Base-by-base conservation (phyloP, 1,284 basidiomycete species). In the Naganishia liquefaciens region DNA sequence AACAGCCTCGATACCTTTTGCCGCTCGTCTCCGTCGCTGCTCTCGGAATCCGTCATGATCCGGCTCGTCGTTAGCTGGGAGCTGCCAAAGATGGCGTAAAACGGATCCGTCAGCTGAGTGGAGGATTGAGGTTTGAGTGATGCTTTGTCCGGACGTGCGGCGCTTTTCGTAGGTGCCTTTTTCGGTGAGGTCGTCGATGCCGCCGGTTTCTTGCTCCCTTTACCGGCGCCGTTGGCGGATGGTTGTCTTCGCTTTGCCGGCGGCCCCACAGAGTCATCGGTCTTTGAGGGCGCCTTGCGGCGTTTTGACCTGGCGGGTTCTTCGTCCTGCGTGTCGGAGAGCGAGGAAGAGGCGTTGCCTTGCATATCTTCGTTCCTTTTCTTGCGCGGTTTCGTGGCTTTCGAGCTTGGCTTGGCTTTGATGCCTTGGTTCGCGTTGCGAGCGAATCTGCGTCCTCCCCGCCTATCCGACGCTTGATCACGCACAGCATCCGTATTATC, bases 1-100 rank as follows among this genome's bases (percentile, higher is more conserved):
- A 60, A 60, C 15, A 60, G 46, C n/a, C 28, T 60, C 11, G 46
- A 50, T 11, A 60, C 57, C 25, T 60, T 60, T 27, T 39, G 44
- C 3, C 33, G 57, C 44, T 60, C 57, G 39, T 60, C 57, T 21
- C 37, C 55, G 28, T 60, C 57, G n/a, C 43, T 42, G 44, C 46
- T 60, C 17, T 60, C 57, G 30, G 57, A 39, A 33, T 60, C 57
- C 30, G 57, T 50, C 33, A 39, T 23, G 25, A 60, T 60, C 7
- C 30, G 37, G 17, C 33, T 27, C n/a, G 57, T 21, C 21, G 49
- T 37, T 13, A 46, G 57, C 33, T 60, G 57, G 13, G 57, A 60
- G 37, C 21, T 23, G 37, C 57, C 57, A 19, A 60, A 60, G 13
- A 50, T 37, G 46, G 39, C 43, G 46, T 42, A 19, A 15, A 60